phyloP scores from a whole-genome alignment of 768 basidiomycete genomes.

The Naganishia randhawae region DNA sequence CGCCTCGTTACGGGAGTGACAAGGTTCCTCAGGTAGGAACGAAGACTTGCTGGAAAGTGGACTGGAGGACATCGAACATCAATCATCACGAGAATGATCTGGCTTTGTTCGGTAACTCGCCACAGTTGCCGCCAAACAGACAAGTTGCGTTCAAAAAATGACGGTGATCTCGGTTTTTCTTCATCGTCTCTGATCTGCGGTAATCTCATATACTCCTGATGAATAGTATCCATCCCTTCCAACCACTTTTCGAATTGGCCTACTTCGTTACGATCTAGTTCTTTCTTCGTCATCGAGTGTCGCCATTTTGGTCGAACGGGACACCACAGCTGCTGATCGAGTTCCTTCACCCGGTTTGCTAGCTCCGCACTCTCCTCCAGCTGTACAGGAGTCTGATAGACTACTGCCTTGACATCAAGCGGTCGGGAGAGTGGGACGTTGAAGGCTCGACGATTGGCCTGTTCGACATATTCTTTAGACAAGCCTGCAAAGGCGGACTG shows the following conservation, averaged over 20 bases:
- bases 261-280: slow-evolving; percentile 87
- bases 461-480: slow-evolving; percentile 39
- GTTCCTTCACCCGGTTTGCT: slow-evolving; percentile 28
- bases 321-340: slow-evolving; percentile 50
- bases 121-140: slow-evolving; percentile 99
- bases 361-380: slow-evolving; percentile 23
- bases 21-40: slow-evolving; percentile 75
- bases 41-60: slow-evolving; percentile 89
- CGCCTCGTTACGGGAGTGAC: slow-evolving; percentile 56
- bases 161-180: slow-evolving; percentile 58
- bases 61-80: slow-evolving; percentile 90
- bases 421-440: slow-evolving; percentile 40
- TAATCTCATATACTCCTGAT: slow-evolving; percentile 56
- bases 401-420: slow-evolving; percentile 29
- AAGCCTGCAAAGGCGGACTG: slow-evolving; percentile 41
- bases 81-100: slow-evolving; percentile 90
- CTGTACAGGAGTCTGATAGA: slow-evolving; percentile 33
- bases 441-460: slow-evolving; percentile 41
- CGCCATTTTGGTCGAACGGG: slow-evolving; percentile 81
- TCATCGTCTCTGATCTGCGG: neutral
- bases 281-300: slow-evolving; percentile 77
- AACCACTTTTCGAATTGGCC: slow-evolving; percentile 78
- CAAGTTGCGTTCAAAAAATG: slow-evolving; percentile 93
- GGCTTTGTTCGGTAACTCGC: slow-evolving; percentile 92
- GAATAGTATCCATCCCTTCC: slow-evolving; percentile 59